phyloP scores from a whole-genome alignment of 2,329 filamentous ascomycete species.

The Claviceps maximensis region DNA sequence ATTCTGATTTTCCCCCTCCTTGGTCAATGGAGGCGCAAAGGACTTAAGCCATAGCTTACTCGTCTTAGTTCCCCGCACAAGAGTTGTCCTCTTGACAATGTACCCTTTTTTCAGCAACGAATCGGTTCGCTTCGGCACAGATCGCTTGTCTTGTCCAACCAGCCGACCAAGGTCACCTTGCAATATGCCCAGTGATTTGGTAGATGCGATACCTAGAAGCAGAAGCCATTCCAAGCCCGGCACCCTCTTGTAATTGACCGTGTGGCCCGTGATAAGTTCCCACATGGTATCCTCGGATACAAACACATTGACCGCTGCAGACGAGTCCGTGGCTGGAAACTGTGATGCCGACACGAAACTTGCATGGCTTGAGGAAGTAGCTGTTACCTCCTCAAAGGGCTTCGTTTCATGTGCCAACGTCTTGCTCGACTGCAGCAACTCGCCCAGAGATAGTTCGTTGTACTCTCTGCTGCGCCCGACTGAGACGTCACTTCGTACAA shows the following conservation, averaged over 20 bases:
- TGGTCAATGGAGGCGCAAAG: conserved; percentile 35
- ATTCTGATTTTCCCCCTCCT: conserved; percentile 15
- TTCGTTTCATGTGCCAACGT: neutral
- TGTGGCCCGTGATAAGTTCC: conserved; percentile 46
- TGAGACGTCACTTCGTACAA: conserved; percentile 21
- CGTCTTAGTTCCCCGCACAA: conserved; percentile 45
- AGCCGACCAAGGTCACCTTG: conserved; percentile 46
- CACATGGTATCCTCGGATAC: conserved; percentile 44
- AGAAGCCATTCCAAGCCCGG: conserved; percentile 47
- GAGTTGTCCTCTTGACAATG: conserved; percentile 45
- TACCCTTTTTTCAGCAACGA: conserved; percentile 47
- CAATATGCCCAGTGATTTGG: conserved; percentile 40
- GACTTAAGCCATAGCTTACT: conserved; percentile 48
- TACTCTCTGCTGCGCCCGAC: conserved; percentile 19
- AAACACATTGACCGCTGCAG: conserved; percentile 21
- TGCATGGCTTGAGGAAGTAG: neutral
- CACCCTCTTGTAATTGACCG: conserved; percentile 43
- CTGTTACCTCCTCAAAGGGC: neutral
- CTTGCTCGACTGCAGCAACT: conserved; percentile 12
- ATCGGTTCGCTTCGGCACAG: conserved; percentile 48
- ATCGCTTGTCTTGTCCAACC: conserved; percentile 49
- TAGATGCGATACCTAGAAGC: conserved; percentile 43
- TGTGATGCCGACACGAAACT: neutral
- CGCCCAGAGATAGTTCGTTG: conserved; percentile 26
- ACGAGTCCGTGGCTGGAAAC: neutral